Evolutionary conservation across 1,139 yeast species (phyloP).

Genomic region (Hansenula lynferdii): DNA sequence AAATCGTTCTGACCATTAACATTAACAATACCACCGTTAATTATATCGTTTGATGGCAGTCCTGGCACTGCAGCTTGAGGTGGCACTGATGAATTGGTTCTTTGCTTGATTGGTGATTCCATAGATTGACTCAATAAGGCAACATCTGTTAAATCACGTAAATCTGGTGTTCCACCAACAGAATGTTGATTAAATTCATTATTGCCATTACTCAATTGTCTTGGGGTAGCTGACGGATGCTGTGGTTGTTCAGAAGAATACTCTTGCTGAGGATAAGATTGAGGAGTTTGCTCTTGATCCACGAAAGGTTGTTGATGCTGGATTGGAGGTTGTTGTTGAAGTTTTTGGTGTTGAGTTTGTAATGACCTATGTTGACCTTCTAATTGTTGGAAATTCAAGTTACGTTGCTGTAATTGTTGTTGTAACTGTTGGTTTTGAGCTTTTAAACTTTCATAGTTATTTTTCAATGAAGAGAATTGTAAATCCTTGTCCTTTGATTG

Average conservation of each 20-base stretch:
- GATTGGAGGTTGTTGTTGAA: constrained; percentile 8
- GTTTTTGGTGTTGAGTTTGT: constrained; percentile 10
- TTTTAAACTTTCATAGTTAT: constrained; percentile 8
- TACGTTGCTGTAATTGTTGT: constrained; percentile 6
- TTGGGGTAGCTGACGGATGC: constrained; percentile 4
- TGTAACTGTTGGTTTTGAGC: constrained; percentile 8
- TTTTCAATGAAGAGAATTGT: background rate
- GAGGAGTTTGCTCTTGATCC: too few species aligned
- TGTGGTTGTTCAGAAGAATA: constrained; percentile 5
- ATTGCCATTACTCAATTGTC: background rate
- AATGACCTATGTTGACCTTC: constrained; percentile 5
- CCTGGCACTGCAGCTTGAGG: constrained; percentile 3
- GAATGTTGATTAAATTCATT: constrained; percentile 8
- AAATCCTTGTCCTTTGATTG: constrained; percentile 6
- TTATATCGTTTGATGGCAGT: too few species aligned
- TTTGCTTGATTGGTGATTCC: constrained; percentile 14
- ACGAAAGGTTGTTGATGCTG: constrained; percentile 14
- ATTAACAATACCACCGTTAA: constrained; percentile 1
- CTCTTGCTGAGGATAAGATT: too few species aligned
- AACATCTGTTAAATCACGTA: constrained; percentile 41
- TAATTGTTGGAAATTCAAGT: constrained; percentile 4
- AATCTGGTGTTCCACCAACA: constrained; percentile 25
- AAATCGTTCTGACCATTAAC: background rate
- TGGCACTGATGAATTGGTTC: background rate
- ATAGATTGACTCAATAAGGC: constrained; percentile 32